Base-by-base conservation (phyloP, 2,329 filamentous ascomycete genomes). In the Knoxdaviesia capensis region DNA sequence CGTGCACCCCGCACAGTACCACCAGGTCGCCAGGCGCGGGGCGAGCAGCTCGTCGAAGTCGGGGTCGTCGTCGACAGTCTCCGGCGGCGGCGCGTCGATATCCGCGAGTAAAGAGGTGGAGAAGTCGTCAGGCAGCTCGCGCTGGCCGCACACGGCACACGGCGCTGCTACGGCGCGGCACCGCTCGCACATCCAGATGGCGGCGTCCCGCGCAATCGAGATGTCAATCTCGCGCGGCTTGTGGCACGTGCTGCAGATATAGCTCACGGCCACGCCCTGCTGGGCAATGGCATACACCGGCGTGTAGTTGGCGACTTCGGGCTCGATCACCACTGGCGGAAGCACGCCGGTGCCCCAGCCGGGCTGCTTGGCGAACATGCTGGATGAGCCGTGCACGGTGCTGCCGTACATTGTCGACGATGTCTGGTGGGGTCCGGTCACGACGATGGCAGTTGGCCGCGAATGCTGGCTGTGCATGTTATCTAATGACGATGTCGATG, bases 1-100 rank as follows among this genome's bases (percentile, higher is more conserved):
- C 1, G 65, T 65, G 49, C 74, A 79, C 8, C 68, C 69, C 1
- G 69, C 66, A 44, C 74, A 79, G 49, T 71, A 72, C 70, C 71
- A 78, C 74, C 74, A 79, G 2, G 64, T 64, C 0, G 57, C 52
- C 5, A 61, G 52, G 49, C 52, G 56, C 0, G 46, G 41, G 20
- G 20, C 20, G 20, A 20, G 9, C 34, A 11, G 34, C 9, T 35
- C 34, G 8, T 9, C 9, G 34, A 35, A 11, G 9, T 9, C 11
- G 34, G 34, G 34, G 8, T 38, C 36, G 36, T 38, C 9, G 2
- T 44, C 41, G 2, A 53, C 48, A 8, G 3, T 52, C 53, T n/a
- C 53, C 49, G 2, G 48, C 47, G 3, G 54, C 7, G 3, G 50
- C 31, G 7, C 39, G 34, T 35, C 41, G 6, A 56, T 49, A 10